Evolutionary conservation across 179 eudicot species (phyloP).

Genomic region (Monotropa hypopitys): DNA sequence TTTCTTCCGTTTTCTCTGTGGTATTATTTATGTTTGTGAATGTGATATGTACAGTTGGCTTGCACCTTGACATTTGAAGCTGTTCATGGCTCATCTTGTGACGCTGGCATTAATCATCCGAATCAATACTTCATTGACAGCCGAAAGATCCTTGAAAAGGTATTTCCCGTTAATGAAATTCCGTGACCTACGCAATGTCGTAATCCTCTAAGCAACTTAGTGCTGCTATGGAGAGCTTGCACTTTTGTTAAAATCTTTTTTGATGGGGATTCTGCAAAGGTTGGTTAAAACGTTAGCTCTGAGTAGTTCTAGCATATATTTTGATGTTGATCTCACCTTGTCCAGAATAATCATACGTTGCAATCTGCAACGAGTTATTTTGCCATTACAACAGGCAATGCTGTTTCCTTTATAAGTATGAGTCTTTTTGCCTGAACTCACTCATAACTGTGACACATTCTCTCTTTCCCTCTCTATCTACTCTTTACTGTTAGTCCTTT

Average conservation of each 20-base stretch:
- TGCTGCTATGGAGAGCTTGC: background rate
- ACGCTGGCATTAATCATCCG: conserved; percentile 93
- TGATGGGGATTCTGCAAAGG: background rate
- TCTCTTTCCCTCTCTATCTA: background rate
- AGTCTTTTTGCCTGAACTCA: background rate
- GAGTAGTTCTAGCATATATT: background rate
- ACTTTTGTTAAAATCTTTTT: background rate
- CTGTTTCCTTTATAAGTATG: background rate
- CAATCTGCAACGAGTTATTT: background rate
- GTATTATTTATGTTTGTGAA: conserved; percentile 1
- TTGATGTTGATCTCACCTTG: background rate
- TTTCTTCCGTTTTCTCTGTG: background rate
- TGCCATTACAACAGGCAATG: background rate
- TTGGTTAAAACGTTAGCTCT: background rate
- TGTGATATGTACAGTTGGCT: conserved; percentile 50
- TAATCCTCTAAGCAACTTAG: background rate
- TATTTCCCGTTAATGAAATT: conserved; percentile 8
- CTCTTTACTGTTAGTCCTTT: background rate
- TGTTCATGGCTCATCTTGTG: conserved; percentile 67
- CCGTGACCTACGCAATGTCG: background rate
- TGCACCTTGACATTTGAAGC: conserved; percentile 94
- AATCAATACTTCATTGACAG: conserved; percentile 87
- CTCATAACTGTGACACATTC: background rate
- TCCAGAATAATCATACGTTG: background rate
- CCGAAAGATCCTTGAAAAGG: conserved; percentile 62